These are phyloP conservation scores for Aspergillus japonicus DNA, from an alignment of 2,329 filamentous ascomycete species.

Conservation along the genomic window DNA sequence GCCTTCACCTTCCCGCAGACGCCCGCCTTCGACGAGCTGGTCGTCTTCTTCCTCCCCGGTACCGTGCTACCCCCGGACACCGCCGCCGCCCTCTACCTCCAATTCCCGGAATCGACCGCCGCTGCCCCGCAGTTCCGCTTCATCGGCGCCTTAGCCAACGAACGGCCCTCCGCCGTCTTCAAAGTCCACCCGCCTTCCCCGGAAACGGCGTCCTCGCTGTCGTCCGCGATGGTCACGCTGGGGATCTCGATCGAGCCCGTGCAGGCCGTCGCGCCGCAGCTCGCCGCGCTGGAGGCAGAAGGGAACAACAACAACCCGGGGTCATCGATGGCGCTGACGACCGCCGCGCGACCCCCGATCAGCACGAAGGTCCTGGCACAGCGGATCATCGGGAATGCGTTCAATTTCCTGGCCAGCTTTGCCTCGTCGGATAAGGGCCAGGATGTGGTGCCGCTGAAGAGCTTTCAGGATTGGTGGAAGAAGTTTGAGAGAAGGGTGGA, in stretches of 20 bases:
- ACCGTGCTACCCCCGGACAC: slow-evolving; percentile 69
- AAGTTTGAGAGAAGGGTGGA: slow-evolving; percentile 91
- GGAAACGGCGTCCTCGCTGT: slow-evolving; percentile 42
- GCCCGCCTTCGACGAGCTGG: slow-evolving; percentile 68
- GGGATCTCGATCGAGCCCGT: slow-evolving; percentile 81
- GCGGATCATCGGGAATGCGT: slow-evolving; percentile 92
- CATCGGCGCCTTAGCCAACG: slow-evolving; percentile 82
- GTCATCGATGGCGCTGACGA: slow-evolving; percentile 32
- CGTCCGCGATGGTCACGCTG: slow-evolving; percentile 61
- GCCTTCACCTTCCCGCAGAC: slow-evolving; percentile 65
- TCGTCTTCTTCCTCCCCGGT: slow-evolving; percentile 84
- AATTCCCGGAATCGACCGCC: slow-evolving; percentile 57
- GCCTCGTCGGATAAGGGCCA: slow-evolving; percentile 65
- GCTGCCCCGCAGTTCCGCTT: slow-evolving; percentile 63
- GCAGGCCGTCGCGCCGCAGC: slow-evolving; percentile 66
- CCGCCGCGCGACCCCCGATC: slow-evolving; percentile 39
- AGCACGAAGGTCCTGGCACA: slow-evolving; percentile 82
- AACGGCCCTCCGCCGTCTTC: slow-evolving; percentile 91
- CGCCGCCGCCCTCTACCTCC: slow-evolving; percentile 87
- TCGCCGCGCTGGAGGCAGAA: slow-evolving; percentile 56
- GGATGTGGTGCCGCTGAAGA: slow-evolving; percentile 89
- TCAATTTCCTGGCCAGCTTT: slow-evolving; percentile 92
- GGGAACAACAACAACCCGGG: background rate
- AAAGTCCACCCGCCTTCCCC: slow-evolving; percentile 55
- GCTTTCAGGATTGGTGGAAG: slow-evolving; percentile 95